Base-by-base conservation (phyloP, 2,329 filamentous ascomycete genomes). In the Ascocoryne sarcoides region DNA sequence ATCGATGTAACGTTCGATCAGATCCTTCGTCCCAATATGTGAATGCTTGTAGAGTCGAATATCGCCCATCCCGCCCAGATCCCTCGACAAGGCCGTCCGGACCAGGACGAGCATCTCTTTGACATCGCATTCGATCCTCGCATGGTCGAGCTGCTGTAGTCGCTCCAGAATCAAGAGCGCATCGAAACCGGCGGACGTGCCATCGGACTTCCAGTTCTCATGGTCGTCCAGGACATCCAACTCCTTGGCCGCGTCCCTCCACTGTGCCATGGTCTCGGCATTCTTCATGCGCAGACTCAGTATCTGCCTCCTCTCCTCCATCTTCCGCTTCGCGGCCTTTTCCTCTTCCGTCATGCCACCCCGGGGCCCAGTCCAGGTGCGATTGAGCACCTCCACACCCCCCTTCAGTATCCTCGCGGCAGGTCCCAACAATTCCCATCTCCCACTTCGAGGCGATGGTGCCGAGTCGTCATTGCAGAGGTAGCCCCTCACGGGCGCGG, bases 1-100 rank as follows among this genome's bases (percentile, higher is more conserved):
- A 36, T 83, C 76, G 46, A 94, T 89, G 54, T 95, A 95, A 23
- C 76, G 71, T 62, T 95, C 89, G 46, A 95, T 90, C 48, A 95
- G 64, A 44, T 74, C 70, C 64, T 95, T 95, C 7, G 89, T 95
- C 4, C 89, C 90, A 10, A 86, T 74, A 56, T 92, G 81, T 0
- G 84, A 84, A 58, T 92, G 84, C 40, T 80, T 80, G 64, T 95
- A 95, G 2, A 95, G 70, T 38, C 79, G 74, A 31, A 82, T 72
- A 55, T 88, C 84, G 46, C 84, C 86, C 82, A 95, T 94, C 37
- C 83, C 84, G 5, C 86, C 89, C 8, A 95, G 66, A 52, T 89
- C 81, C 32, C 89, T 79, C 29, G 82, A 86, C 36, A 95, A 64
- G 2, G 84, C 73, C 1, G 87, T 94, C 19, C 89, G 79, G 28